These are phyloP conservation scores for Pseudogymnoascus pannorum DNA, from an alignment of 2,329 filamentous ascomycete species.

Conservation along the genomic window DNA sequence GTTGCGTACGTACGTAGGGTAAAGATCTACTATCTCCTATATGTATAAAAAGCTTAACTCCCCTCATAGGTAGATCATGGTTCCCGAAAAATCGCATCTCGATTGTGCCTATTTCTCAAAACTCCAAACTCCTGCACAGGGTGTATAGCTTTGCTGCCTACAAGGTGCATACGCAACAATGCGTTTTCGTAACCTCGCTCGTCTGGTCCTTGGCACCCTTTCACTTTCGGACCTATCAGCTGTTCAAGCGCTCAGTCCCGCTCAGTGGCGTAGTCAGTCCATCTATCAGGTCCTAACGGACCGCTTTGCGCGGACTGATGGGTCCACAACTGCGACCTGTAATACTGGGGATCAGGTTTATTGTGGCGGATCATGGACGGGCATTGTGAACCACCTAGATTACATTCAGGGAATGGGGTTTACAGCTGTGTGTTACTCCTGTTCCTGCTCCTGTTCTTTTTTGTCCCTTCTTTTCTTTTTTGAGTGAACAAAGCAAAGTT, in stretches of 20 bases:
- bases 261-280: conserved; percentile 31
- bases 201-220: neutral
- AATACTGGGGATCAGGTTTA: conserved; percentile 26
- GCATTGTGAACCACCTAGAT: conserved; percentile 34
- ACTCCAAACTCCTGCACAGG: neutral
- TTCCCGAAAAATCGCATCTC: neutral
- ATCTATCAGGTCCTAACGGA: conserved; percentile 39
- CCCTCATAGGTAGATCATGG: neutral
- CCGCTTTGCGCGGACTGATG: conserved; percentile 34
- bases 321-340: conserved; percentile 13
- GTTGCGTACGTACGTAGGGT: neutral
- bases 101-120: neutral
- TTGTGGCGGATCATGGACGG: conserved; percentile 44
- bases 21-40: neutral
- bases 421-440: conserved; percentile 30
- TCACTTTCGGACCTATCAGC: neutral
- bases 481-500: neutral
- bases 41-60: neutral
- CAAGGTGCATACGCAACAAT: neutral
- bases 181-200: neutral
- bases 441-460: too few species aligned
- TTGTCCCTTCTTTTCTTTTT: too few species aligned
- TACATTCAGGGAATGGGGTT: conserved; percentile 35
- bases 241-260: neutral
- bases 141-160: neutral